Percentiles rank a stretch among this genome's conserved stretches.
phyloP scores from a whole-genome alignment of 108 stramenopile genomes.

The Cylindrotheca closterium region DNA sequence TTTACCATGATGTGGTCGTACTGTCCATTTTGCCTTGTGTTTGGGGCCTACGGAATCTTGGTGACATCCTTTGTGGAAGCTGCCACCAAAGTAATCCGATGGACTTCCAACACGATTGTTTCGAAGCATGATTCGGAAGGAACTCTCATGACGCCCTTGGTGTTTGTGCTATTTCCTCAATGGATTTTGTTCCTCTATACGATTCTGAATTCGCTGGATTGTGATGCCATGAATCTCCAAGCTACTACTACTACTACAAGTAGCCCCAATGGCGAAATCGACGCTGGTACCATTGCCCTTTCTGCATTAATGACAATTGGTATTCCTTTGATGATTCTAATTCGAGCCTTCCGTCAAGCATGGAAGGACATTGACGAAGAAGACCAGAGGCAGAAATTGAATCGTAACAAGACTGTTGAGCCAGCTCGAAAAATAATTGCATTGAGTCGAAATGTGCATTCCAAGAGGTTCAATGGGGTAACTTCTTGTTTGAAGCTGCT shows the following conservation, averaged over 20 bases:
- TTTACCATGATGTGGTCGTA: background rate
- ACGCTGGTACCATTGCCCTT: no score
- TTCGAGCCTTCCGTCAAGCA: background rate
- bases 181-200: background rate
- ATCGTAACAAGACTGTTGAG: background rate
- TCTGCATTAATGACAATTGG: background rate
- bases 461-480: background rate
- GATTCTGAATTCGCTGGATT: background rate
- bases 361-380: background rate
- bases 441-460: background rate
- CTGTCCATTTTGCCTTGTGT: no score
- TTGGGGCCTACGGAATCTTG: background rate
- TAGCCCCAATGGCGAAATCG: no score
- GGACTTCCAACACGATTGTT: background rate
- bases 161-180: background rate
- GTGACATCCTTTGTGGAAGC: background rate
- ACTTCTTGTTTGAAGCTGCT: background rate
- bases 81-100: background rate
- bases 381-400: background rate
- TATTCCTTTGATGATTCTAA: background rate
- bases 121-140: background rate
- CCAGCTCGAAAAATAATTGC: background rate
- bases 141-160: background rate
- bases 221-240: background rate
- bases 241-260: background rate